phyloP scores from a whole-genome alignment of 441 rosid genomes.

The Adansonia rubrostipa region DNA sequence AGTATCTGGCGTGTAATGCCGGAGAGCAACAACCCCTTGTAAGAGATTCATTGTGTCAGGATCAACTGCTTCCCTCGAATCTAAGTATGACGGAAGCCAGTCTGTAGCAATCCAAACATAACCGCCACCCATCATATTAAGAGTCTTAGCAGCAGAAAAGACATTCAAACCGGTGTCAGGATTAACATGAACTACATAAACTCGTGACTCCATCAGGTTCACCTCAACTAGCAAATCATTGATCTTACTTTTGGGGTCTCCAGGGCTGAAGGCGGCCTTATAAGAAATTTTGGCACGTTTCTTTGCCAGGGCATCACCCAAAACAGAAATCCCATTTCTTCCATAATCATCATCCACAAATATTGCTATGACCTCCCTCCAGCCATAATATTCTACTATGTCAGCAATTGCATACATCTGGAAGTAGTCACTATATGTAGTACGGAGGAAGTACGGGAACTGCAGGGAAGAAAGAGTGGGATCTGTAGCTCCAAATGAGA shows the following conservation, averaged over 20 bases:
- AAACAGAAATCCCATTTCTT: slow-evolving; percentile 69
- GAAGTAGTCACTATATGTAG: slow-evolving; percentile 68
- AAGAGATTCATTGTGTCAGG: slow-evolving; percentile 58
- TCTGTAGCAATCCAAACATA: slow-evolving; percentile 96
- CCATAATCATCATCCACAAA: slow-evolving; percentile 93
- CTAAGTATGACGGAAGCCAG: slow-evolving; percentile 86
- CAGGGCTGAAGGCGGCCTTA: slow-evolving; percentile 77
- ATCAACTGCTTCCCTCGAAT: slow-evolving; percentile 52
- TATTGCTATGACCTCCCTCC: slow-evolving; percentile 84
- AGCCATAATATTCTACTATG: slow-evolving; percentile 53
- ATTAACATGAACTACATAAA: slow-evolving; percentile 85
- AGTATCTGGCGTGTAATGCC: slow-evolving; percentile 82
- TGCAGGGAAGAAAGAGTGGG: slow-evolving; percentile 78
- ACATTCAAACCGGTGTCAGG: slow-evolving; percentile 79
- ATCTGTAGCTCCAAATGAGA: slow-evolving; percentile 88
- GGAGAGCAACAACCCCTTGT: slow-evolving; percentile 87
- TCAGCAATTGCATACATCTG: slow-evolving; percentile 91
- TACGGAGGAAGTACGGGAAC: slow-evolving; percentile 61
- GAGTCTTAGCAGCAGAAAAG: slow-evolving; percentile 68
- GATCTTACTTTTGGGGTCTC: slow-evolving; percentile 49
- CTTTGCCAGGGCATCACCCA: slow-evolving; percentile 78
- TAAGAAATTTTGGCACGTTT: slow-evolving; percentile 74
- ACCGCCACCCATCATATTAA: slow-evolving; percentile 70
- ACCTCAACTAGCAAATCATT: slow-evolving; percentile 57
- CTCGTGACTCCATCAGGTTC: slow-evolving; percentile 79